Evolutionary conservation across 345 rosid genomes (phyloP).

Genomic region (Sisymbrium altissimum): DNA sequence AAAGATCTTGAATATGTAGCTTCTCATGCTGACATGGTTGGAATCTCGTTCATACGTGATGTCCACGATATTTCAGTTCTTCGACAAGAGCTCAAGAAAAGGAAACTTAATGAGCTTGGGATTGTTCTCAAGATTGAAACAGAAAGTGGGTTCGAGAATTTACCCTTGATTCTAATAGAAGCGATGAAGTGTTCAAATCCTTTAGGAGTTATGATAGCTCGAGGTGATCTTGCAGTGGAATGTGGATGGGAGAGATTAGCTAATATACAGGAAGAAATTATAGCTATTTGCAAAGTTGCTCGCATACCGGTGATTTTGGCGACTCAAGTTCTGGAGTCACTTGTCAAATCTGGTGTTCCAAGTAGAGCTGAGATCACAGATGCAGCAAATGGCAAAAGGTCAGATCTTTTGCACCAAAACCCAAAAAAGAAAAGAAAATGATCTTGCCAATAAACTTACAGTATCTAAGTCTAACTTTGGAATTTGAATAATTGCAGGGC

Average conservation of each 20-base stretch:
- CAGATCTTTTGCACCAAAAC: not conserved
- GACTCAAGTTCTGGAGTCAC: conserved; percentile 71
- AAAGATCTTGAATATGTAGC: conserved; percentile 62
- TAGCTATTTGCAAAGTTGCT: conserved; percentile 49
- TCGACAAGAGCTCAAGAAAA: conserved; percentile 50
- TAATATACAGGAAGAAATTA: conserved; percentile 63
- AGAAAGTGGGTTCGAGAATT: conserved; percentile 46
- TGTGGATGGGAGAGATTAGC: conserved; percentile 78
- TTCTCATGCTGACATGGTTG: conserved; percentile 69
- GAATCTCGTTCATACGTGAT: conserved; percentile 60
- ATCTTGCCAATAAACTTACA: not conserved
- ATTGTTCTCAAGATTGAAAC: conserved; percentile 66
- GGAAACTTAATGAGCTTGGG: conserved; percentile 48
- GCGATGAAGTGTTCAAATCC: conserved; percentile 67
- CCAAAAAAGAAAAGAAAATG: not conserved
- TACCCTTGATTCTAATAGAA: conserved; percentile 51
- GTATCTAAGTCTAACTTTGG: conserved; percentile 1
- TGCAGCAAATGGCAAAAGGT: conserved; percentile 60
- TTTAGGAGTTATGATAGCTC: conserved; percentile 67
- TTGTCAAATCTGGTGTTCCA: conserved; percentile 63
- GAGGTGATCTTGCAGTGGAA: conserved; percentile 82
- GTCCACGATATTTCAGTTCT: conserved; percentile 50
- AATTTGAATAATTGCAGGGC: conserved; percentile 33
- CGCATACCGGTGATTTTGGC: conserved; percentile 63
- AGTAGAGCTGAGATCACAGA: conserved; percentile 74